Base-by-base conservation (phyloP, 2,329 filamentous ascomycete species). In the Aspergillus cejpii region DNA sequence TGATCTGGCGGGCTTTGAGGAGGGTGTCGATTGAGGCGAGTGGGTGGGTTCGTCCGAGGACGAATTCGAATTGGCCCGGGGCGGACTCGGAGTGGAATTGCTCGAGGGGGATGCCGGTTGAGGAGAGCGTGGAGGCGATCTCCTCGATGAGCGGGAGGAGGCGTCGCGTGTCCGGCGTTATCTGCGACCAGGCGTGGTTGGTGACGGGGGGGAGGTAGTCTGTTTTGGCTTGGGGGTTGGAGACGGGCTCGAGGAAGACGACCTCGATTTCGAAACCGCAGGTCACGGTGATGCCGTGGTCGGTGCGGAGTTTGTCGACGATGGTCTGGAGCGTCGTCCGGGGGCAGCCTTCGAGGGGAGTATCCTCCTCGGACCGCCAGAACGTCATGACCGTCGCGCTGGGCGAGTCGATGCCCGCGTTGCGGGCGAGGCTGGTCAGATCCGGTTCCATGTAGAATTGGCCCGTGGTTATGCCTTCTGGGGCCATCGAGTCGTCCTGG, bases 191-290 rank as follows among this genome's bases (percentile, higher is more conserved):
- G 1, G 81, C 80, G 56, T 91, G 85, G 1, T 80, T 81, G 37
- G 75, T 73, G 6, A 76, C 76, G n/a, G 75, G 61, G 0, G 84
- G 72, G 1, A 66, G 55, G 49, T 72, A 66, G 3, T 65, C 62
- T 1, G 59, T 51, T 7, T 60, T 52, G 1, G 52, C 48, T 4
- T 51, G 52, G 12, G 63, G 51, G 20, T 64, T 55, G 6, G 58
- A 54, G 26, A 65, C 57, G 15, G 74, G 74, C 31, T 74, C 74
- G 52, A 91, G 70, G 51, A 94, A 81, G 1, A 86, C 74, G 7
- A 92, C 78, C 64, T 94, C 87, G 31, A 94, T 80, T 63, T 94
- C 88, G 53, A 92, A 94, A 0, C 87, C 88, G 12, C 88, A 65
- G 0, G 83, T 71, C 38, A 89, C 79, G 2, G 73, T 65, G 2